A percentile compares a stretch with the other conserved stretches of the same genome.
Conservation (phyloP, 495 filamentous ascomycete genomes). For the Immersiella caudata region DNA sequence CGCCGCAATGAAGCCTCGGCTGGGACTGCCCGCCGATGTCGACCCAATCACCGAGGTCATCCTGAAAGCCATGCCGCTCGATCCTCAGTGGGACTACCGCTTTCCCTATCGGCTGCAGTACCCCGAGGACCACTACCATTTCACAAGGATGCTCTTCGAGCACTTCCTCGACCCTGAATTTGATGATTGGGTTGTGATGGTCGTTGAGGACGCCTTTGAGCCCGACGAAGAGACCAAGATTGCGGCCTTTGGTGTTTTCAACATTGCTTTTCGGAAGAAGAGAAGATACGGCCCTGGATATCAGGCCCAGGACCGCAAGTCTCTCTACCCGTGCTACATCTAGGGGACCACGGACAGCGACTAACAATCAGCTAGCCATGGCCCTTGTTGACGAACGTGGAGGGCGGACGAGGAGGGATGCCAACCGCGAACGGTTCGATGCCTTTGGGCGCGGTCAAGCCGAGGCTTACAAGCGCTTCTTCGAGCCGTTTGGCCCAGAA, state of each 20-base stretch:
- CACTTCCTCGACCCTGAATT: constrained; percentile 37
- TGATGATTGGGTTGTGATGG: constrained; percentile 43
- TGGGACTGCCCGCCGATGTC: constrained; percentile 33
- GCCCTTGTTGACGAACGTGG: constrained; percentile 31
- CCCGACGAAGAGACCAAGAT: constrained; percentile 22
- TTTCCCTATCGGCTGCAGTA: constrained; percentile 36
- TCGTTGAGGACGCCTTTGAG: constrained; percentile 37
- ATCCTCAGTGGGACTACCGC: constrained; percentile 45
- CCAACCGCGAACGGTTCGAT: constrained; percentile 37
- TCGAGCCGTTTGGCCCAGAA: background rate
- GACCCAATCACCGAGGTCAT: constrained; percentile 41
- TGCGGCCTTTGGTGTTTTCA: constrained; percentile 41
- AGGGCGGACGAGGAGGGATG: constrained; percentile 35
- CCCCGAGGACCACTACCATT: constrained; percentile 42
- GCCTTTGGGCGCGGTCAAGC: constrained; percentile 12
- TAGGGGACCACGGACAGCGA: background rate
- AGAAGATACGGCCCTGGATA: constrained; percentile 35
- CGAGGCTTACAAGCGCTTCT: background rate
- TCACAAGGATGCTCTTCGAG: constrained; percentile 39
- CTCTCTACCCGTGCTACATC: background rate
- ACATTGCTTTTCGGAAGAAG: constrained; percentile 39
- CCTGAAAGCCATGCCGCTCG: constrained; percentile 41
- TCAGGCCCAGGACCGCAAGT: constrained; percentile 38
- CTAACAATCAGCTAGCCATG: constrained; percentile 25
- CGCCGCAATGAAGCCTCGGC: constrained; percentile 32